Conservation (phyloP, 805 yeast species). For the Metschnikowia kofuensis region DNA sequence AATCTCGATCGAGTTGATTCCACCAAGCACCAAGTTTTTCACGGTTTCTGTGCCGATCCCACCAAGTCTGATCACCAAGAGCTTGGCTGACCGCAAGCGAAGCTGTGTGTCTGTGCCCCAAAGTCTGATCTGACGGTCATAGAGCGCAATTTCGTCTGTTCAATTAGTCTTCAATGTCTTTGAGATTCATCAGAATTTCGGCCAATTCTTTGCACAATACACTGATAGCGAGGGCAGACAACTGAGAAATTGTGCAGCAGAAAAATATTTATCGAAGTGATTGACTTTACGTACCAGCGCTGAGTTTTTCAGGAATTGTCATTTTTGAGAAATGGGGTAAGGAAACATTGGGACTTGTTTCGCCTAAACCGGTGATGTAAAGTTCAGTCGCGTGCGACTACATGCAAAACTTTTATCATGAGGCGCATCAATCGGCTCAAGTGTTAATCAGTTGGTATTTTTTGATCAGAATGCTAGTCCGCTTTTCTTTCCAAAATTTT, state of each 20-base stretch:
- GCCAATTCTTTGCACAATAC: too few species aligned
- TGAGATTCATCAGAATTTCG: too few species aligned
- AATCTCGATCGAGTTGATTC: conserved; percentile 75
- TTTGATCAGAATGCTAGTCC: too few species aligned
- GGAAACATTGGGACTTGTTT: background rate
- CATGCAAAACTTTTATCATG: background rate
- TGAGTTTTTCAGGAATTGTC: conserved; percentile 14
- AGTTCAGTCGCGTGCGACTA: background rate
- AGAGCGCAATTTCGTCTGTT: conserved; percentile 79
- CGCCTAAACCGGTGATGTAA: background rate
- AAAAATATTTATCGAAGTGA: background rate
- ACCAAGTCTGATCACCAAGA: conserved; percentile 69
- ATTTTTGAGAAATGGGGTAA: background rate
- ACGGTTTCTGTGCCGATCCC: conserved; percentile 79
- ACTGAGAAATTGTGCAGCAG: too few species aligned
- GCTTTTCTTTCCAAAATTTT: too few species aligned
- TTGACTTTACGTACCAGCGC: conserved; percentile 18
- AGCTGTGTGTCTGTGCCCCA: conserved; percentile 97
- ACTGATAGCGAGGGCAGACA: too few species aligned
- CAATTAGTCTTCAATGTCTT: conserved; percentile 1
- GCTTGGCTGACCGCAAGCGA: conserved; percentile 65
- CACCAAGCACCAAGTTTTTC: conserved; percentile 85
- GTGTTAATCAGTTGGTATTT: too few species aligned
- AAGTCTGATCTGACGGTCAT: conserved; percentile 89
- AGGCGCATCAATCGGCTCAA: too few species aligned